Conservation (phyloP, 257 asterid species). For the Lycium barbarum region DNA sequence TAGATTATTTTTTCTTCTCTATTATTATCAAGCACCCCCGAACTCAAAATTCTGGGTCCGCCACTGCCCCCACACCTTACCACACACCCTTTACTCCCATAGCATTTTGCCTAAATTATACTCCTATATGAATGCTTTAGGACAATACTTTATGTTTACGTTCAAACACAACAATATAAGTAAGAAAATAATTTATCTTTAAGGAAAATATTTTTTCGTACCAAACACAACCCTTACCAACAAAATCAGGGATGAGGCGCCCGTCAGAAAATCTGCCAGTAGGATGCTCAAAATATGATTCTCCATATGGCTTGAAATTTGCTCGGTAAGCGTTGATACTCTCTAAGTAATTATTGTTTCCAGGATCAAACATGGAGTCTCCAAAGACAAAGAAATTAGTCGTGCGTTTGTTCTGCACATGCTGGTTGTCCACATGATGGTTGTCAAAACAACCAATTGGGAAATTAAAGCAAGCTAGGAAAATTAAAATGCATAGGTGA, state of each 20-base stretch:
- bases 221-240: not conserved
- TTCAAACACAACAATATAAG: no score
- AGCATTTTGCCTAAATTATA: no score
- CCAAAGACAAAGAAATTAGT: not conserved
- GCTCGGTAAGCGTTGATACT: not conserved
- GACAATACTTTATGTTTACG: no score
- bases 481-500: not conserved
- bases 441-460: not conserved
- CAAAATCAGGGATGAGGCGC: constrained; percentile 2
- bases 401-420: not conserved
- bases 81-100: no score
- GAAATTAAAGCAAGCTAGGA: not conserved
- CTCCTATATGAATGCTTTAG: no score
- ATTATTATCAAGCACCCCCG: no score
- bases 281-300: not conserved
- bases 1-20: no score
- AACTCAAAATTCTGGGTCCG: no score
- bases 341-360: not conserved
- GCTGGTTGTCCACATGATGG: not conserved
- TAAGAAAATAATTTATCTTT: no score
- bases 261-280: constrained; percentile 1
- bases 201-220: no score
- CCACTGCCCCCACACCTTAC: no score
- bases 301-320: constrained; percentile 6
- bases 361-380: constrained; percentile 13